These are phyloP conservation scores for Cryptococcus floricola DNA, from an alignment of 1,284 basidiomycete genomes.

Conservation along the genomic window DNA sequence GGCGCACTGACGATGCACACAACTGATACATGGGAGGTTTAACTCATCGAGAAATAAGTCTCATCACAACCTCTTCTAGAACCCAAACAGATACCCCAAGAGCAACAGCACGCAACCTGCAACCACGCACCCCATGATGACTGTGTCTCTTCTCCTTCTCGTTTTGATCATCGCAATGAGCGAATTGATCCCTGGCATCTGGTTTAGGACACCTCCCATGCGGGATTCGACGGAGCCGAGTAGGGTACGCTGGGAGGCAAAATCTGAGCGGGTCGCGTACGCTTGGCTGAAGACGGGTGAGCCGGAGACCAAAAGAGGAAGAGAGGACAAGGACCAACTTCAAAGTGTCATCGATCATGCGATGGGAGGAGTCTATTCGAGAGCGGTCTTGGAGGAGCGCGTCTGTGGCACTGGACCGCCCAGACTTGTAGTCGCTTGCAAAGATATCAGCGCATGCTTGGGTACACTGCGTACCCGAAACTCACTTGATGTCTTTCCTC, in stretches of 20 bases:
- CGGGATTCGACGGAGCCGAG: slow-evolving; percentile 74
- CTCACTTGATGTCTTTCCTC: slow-evolving; percentile 89
- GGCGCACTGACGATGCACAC: too few species aligned
- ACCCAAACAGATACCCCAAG: slow-evolving; percentile 69
- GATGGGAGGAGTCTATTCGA: slow-evolving; percentile 84
- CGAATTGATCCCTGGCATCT: slow-evolving; percentile 90
- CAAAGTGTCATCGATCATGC: slow-evolving; percentile 89
- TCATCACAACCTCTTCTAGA: slow-evolving; percentile 10
- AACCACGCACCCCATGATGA: slow-evolving; percentile 83
- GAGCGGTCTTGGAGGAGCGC: slow-evolving; percentile 81
- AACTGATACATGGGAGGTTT: too few species aligned
- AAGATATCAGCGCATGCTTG: neutral
- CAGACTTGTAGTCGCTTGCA: slow-evolving; percentile 63
- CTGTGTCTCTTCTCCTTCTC: slow-evolving; percentile 78
- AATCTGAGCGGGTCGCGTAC: slow-evolving; percentile 93
- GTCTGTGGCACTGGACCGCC: slow-evolving; percentile 72
- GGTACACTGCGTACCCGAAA: slow-evolving; percentile 14
- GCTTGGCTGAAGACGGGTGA: slow-evolving; percentile 67
- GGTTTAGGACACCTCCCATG: slow-evolving; percentile 74
- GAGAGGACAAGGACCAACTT: slow-evolving; percentile 57
- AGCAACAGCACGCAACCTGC: slow-evolving; percentile 77
- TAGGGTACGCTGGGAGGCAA: slow-evolving; percentile 73
- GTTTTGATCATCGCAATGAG: slow-evolving; percentile 88
- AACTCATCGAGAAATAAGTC: too few species aligned
- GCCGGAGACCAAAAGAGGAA: neutral